Base-by-base conservation (phyloP, 2,329 filamentous ascomycete genomes). In the Colletotrichum sp. region DNA sequence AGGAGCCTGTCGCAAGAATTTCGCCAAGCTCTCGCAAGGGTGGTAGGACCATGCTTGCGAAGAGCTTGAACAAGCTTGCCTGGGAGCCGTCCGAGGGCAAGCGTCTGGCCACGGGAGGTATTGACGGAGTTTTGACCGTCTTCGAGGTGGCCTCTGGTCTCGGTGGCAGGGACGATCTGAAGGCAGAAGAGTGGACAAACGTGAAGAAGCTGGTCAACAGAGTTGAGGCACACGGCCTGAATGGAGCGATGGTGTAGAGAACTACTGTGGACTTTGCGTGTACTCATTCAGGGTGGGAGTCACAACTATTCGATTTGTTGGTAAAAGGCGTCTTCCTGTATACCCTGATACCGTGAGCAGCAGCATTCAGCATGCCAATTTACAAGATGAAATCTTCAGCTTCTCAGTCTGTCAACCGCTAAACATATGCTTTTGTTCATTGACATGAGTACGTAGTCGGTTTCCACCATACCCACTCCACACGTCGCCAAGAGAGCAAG, bases 1-100 rank as follows among this genome's bases (percentile, higher is more conserved):
- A 99, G 85, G 95, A 98, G 62, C 97, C 97, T 0, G 92, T 97
- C 2, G 94, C 95, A 66, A 93, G 94, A 78, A 94, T 96, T 79
- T 91, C 91, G 67, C 96, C 96, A 1, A 94, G 91, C 79, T 82
- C 89, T 81, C 85, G 93, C 81, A 90, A 92, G 80, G 91, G 92
- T 62, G 90, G 93, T 77, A 85, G 91, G 84, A 91, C 92, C 32
- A 92, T 95, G 83, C 89, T 96, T 80, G 94, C 93, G 73, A 94
- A 95, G 86, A 98, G 96, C 83, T 86, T 99, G 80, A 99, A 99
- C 85, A 98, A 97, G 87, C 88, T 98, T 58, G 94, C 95, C 1
- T 99, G 97, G 97, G 97, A 99, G 85, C 92, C 93, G 80, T 93
- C 92, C 60, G 96, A 98, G 82, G 97, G 97, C 65, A 94, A 94